These are phyloP conservation scores for Microcos paniculata DNA, from an alignment of 345 rosid genomes.

Conservation along the genomic window DNA sequence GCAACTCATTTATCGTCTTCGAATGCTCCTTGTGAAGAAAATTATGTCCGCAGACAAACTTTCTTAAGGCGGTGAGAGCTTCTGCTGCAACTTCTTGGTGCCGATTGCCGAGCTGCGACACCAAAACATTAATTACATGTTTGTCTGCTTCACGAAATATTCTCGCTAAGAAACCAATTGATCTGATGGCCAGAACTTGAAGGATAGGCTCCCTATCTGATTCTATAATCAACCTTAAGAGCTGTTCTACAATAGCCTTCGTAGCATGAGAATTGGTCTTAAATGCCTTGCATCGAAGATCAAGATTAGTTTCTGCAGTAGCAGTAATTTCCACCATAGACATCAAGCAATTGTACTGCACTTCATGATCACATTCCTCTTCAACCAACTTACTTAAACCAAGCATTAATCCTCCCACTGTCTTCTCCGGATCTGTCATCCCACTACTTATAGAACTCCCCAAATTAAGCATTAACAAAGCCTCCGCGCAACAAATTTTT, in stretches of 20 bases:
- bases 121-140: too few relatives aligned
- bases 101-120: too few relatives aligned
- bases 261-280: conserved; percentile 75
- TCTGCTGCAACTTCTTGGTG: conserved; percentile 57
- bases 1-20: conserved; percentile 53
- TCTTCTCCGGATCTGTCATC: too few relatives aligned
- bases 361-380: conserved; percentile 48
- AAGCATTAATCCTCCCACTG: conserved; percentile 70
- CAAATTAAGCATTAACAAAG: too few relatives aligned
- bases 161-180: conserved; percentile 77
- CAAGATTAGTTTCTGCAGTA: conserved; percentile 63
- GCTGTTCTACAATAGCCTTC: conserved; percentile 71
- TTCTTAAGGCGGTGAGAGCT: conserved; percentile 60
- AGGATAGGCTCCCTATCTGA: conserved; percentile 27
- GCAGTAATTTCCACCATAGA: conserved; percentile 68
- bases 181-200: conserved; percentile 56
- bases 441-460: too few relatives aligned
- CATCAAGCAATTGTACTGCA: conserved; percentile 25
- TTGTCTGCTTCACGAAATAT: too few relatives aligned
- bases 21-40: conserved; percentile 58
- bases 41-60: conserved; percentile 57
- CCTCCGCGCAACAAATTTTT: too few relatives aligned
- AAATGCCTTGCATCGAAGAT: conserved; percentile 66
- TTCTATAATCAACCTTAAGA: conserved; percentile 53
- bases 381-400: conserved; percentile 74